These are phyloP conservation scores for Purpureocillium takamizusanense DNA, from an alignment of 2,329 filamentous ascomycete genomes.

Conservation along the genomic window DNA sequence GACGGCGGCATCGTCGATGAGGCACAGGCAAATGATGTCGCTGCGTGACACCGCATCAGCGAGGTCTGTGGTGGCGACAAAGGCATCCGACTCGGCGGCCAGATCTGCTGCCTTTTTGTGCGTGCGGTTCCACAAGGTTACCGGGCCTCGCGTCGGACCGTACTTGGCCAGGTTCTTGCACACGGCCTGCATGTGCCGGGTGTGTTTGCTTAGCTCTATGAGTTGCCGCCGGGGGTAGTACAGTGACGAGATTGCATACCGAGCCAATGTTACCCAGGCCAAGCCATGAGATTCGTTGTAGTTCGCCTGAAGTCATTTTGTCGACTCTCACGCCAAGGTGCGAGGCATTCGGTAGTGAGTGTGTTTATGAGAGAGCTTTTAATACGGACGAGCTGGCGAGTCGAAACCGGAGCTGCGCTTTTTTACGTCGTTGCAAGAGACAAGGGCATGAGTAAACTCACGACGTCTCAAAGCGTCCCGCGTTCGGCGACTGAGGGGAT, in stretches of 20 bases:
- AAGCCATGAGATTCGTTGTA: background rate
- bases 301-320: background rate
- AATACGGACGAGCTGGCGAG: no score
- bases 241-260: no score
- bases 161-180: constrained; percentile 1
- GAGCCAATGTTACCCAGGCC: constrained; percentile 1
- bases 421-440: no score
- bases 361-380: no score
- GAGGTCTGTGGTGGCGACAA: background rate
- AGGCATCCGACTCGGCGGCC: background rate
- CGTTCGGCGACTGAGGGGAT: no score
- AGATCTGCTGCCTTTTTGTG: background rate
- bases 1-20: background rate
- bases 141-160: background rate
- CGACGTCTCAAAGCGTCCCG: no score
- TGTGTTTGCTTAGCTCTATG: no score
- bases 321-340: no score
- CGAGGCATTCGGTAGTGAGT: no score
- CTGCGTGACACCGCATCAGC: background rate
- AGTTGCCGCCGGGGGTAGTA: no score
- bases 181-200: background rate
- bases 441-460: no score
- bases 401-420: no score
- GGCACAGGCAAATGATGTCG: background rate
- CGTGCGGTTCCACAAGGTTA: background rate